A percentile compares a stretch with the other conserved stretches of the same genome.
Evolutionary conservation across 106 monocot species (phyloP).

Genomic region (Chionographis japonica): DNA sequence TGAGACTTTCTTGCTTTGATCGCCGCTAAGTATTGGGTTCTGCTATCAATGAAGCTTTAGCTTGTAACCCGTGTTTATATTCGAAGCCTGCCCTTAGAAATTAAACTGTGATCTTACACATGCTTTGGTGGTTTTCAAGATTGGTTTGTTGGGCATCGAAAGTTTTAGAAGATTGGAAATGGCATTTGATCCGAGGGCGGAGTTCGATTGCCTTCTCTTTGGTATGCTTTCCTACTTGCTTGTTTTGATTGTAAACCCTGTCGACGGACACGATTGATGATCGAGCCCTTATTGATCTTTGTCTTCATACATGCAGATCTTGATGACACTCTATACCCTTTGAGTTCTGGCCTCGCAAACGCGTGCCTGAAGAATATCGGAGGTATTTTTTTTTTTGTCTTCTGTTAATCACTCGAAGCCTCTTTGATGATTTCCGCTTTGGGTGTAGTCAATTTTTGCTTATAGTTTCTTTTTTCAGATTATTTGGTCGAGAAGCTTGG

Average conservation of each 20-base stretch:
- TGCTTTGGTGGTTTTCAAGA: too few species aligned
- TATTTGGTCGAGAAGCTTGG: slow-evolving; percentile 83
- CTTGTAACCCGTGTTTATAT: too few species aligned
- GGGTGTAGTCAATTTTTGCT: too few species aligned
- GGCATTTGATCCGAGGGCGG: slow-evolving; percentile 41
- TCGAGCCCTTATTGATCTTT: neutral
- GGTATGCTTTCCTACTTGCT: slow-evolving; percentile 29
- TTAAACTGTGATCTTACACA: too few species aligned
- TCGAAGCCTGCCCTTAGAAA: too few species aligned
- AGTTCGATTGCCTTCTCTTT: slow-evolving; percentile 79
- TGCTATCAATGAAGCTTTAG: too few species aligned
- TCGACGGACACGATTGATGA: neutral
- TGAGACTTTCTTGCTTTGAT: too few species aligned
- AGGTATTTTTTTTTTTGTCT: slow-evolving; percentile 35
- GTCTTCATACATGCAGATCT: slow-evolving; percentile 45
- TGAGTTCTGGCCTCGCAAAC: slow-evolving; percentile 60
- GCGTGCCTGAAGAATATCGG: slow-evolving; percentile 61
- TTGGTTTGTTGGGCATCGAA: neutral
- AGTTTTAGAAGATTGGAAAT: slow-evolving; percentile 20
- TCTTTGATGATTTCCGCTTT: too few species aligned
- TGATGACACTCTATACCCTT: slow-evolving; percentile 89
- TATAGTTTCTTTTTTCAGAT: slow-evolving; percentile 22
- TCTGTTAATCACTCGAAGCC: too few species aligned
- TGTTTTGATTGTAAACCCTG: neutral
- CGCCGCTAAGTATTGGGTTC: too few species aligned